Base-by-base conservation (phyloP, 176 grass and related monocot species). In the Stipa capillata region DNA sequence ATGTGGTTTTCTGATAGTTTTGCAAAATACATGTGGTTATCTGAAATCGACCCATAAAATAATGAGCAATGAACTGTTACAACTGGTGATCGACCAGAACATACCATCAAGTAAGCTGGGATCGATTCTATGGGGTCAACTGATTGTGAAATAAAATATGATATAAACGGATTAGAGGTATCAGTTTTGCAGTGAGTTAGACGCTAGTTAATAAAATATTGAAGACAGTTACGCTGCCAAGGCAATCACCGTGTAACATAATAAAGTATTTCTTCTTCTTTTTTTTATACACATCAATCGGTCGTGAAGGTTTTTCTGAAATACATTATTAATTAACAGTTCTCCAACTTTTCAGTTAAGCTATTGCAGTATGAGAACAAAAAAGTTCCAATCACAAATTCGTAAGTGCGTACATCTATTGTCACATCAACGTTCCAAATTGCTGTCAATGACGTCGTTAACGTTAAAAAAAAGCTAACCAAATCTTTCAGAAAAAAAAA, bases 281-380 rank as follows among this genome's bases (percentile, higher is more conserved):
- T 44, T 40, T 2, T 27, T 23, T n/a, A 35, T 14, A 36, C 27
- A 25, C 33, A 83, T 60, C 27, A 65, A 60, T 35, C 77, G 16
- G 40, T 6, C 17, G 5, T n/a, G 12, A 49, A 76, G 13, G n/a
- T 76, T 77, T n/a, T 65, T 24, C 28, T 39, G 42, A 54, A 4
- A 64, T 76, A 75, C 23, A 55, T 49, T 37, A 60, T 69, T 76
- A 52, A n/a, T 76, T 68, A 44, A 44, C 13, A 56, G 44, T 35
- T 15, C 60, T 45, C 81, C 8, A 44, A 9, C 60, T 55, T 83
- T 55, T 55, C 47, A 68, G 37, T 47, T 69, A 44, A 75, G 59
- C 27, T 77, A 65, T 76, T 53, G 47, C n/a, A 54, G 24, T 47
- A 34, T 83, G n/a, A 66, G 37, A 63, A 45, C 24, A n/a, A 65